These are phyloP conservation scores for Penicillium coprophilum DNA, from an alignment of 495 filamentous ascomycete species.

Conservation along the genomic window DNA sequence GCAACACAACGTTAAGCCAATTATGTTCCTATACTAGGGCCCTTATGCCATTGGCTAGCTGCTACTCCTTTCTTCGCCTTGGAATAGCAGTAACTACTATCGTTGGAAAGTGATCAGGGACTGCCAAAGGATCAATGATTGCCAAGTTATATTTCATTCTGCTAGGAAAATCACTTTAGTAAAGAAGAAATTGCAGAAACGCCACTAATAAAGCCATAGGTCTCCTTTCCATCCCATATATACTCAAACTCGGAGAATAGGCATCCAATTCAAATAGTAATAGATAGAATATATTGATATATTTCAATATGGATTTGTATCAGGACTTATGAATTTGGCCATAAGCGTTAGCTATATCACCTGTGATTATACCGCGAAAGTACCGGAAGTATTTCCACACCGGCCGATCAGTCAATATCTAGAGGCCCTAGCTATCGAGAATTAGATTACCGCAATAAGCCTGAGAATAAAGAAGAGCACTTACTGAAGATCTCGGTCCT, in stretches of 20 bases:
- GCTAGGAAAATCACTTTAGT: background rate
- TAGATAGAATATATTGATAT: background rate
- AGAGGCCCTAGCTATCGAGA: background rate
- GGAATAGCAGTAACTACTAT: background rate
- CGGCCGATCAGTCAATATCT: background rate
- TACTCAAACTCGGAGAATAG: background rate
- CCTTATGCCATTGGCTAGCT: background rate
- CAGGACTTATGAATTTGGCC: background rate
- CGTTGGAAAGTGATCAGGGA: background rate
- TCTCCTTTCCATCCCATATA: background rate
- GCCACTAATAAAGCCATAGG: background rate
- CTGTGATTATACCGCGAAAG: background rate
- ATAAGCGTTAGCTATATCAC: background rate
- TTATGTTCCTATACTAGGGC: no score
- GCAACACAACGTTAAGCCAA: no score
- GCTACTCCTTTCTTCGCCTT: background rate
- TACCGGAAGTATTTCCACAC: background rate
- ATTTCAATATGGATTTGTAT: conserved; percentile 1
- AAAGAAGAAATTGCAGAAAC: background rate
- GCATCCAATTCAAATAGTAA: background rate
- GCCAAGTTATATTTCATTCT: background rate
- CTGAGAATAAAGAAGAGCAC: background rate
- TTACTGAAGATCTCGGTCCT: background rate
- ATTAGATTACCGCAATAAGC: background rate
- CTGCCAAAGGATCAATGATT: background rate